These are phyloP conservation scores for Debaryomycetaceae sp. DNA, from an alignment of 1,139 yeast genomes.

Conservation along the genomic window DNA sequence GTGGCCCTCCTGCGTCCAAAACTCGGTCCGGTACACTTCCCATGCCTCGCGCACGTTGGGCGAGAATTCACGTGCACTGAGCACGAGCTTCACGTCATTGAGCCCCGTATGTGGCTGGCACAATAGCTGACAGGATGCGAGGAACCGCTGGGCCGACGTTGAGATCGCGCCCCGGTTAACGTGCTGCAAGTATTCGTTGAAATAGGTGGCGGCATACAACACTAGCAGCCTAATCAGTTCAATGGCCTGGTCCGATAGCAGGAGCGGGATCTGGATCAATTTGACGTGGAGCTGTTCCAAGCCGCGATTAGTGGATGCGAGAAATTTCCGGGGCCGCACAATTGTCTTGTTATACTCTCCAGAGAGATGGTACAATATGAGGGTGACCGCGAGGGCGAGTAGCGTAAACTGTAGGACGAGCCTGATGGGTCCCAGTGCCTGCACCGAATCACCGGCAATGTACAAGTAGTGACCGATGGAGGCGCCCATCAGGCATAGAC, in stretches of 20 bases:
- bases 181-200: slow-evolving; percentile 20
- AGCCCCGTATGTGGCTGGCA: slow-evolving; percentile 38
- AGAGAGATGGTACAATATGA: slow-evolving; percentile 69
- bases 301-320: slow-evolving; percentile 77
- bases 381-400: slow-evolving; percentile 57
- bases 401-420: slow-evolving; percentile 51
- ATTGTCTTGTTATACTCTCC: slow-evolving; percentile 87
- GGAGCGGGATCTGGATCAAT: slow-evolving; percentile 57
- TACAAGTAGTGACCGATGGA: slow-evolving; percentile 32
- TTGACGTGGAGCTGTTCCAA: slow-evolving; percentile 72
- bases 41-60: slow-evolving; percentile 86
- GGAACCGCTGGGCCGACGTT: slow-evolving; percentile 30
- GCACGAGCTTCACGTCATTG: slow-evolving; percentile 54
- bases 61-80: slow-evolving; percentile 72
- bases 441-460: slow-evolving; percentile 12
- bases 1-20: slow-evolving; percentile 80
- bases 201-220: slow-evolving; percentile 19
- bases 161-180: slow-evolving; percentile 20
- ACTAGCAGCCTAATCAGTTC: slow-evolving; percentile 34
- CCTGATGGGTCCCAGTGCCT: slow-evolving; percentile 23
- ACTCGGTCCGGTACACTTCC: slow-evolving; percentile 89
- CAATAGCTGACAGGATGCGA: slow-evolving; percentile 33
- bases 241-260: slow-evolving; percentile 41
- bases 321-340: slow-evolving; percentile 67
- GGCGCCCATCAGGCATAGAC: slow-evolving; percentile 33